Conservation (phyloP, 1,139 yeast genomes). For the Geotrichum siamense region DNA sequence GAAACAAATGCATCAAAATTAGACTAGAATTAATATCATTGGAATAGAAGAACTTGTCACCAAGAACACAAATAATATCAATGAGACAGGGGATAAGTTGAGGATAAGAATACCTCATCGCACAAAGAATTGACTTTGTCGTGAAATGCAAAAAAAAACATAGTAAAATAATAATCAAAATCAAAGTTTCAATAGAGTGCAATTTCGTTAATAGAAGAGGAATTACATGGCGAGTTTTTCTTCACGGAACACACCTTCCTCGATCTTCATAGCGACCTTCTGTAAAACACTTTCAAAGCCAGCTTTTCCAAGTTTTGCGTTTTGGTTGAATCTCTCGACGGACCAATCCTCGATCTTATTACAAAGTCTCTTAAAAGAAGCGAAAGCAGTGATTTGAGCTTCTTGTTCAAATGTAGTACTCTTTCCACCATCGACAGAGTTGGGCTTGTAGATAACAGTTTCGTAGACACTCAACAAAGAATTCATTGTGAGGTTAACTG, state of each 20-base stretch:
- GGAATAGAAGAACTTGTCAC: too few relatives aligned
- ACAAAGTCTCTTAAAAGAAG: conserved; percentile 59
- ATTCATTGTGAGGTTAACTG: conserved; percentile 81
- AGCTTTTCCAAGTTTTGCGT: conserved; percentile 69
- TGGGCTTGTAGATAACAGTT: conserved; percentile 73
- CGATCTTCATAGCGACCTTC: conserved; percentile 42
- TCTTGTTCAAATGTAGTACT: conserved; percentile 67
- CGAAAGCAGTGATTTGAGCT: conserved; percentile 86
- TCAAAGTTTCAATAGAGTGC: too few relatives aligned
- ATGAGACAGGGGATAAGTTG: too few relatives aligned
- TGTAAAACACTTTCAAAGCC: conserved; percentile 80
- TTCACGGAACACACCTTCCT: conserved; percentile 31
- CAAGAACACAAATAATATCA: too few relatives aligned
- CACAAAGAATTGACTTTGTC: too few relatives aligned
- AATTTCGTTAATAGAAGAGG: too few relatives aligned
- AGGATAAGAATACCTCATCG: too few relatives aligned
- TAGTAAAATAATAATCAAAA: too few relatives aligned
- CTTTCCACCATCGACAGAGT: conserved; percentile 41
- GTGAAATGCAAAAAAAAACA: too few relatives aligned
- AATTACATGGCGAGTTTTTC: conserved; percentile 8
- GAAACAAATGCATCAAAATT: too few relatives aligned
- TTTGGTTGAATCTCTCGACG: conserved; percentile 78
- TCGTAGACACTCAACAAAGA: conserved; percentile 75
- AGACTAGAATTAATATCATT: too few relatives aligned
- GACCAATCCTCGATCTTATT: conserved; percentile 90